These are phyloP conservation scores for Suillus subluteus DNA, from an alignment of 768 basidiomycete genomes.

Conservation along the genomic window DNA sequence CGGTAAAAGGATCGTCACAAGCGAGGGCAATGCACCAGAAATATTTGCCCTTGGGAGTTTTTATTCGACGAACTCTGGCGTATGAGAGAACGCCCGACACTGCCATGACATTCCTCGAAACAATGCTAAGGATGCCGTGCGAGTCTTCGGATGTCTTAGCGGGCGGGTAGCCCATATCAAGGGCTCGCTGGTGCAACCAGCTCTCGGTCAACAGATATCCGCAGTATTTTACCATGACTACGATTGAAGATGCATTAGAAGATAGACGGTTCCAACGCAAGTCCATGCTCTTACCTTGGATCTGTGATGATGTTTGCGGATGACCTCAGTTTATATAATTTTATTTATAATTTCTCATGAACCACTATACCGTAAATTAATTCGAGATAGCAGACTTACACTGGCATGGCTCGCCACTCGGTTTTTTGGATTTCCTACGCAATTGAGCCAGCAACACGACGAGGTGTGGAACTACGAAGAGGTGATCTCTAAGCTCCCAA, in stretches of 20 bases:
- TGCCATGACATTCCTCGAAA: not conserved
- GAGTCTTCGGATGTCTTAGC: not conserved
- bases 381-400: not conserved
- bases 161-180: not conserved
- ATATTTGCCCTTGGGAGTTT: too few species aligned
- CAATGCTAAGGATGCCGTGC: not conserved
- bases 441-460: not conserved
- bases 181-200: not conserved
- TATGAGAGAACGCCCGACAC: not conserved
- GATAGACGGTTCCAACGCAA: not conserved
- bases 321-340: too few species aligned
- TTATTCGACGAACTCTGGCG: too few species aligned
- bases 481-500: not conserved
- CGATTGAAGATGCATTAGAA: not conserved
- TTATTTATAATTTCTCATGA: too few species aligned
- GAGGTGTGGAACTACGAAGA: not conserved
- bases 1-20: too few species aligned
- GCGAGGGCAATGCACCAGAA: too few species aligned
- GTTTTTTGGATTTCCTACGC: conserved; percentile 4
- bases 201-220: not conserved
- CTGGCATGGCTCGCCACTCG: not conserved
- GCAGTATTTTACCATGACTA: not conserved
- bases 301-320: too few species aligned
- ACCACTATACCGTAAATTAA: too few species aligned
- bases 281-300: too few species aligned